Percentiles rank a stretch among this genome's conserved stretches.
Conservation (phyloP, 176 grass and related monocot genomes). For the Carex pumila region DNA sequence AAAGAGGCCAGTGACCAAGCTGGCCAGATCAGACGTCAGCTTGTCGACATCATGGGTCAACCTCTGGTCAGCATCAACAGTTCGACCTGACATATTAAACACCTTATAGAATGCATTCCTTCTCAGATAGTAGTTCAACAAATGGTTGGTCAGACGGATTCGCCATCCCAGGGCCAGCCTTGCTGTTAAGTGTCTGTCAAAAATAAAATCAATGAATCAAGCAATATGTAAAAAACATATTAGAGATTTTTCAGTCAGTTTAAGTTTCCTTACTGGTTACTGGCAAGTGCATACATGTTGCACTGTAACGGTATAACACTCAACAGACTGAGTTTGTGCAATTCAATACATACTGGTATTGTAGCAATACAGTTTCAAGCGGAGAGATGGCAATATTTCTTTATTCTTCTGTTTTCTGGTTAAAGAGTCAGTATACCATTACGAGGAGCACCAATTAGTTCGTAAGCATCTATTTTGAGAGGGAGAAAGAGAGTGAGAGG, state of each 20-base stretch:
- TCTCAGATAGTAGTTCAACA: slow-evolving; percentile 81
- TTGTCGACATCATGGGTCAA: slow-evolving; percentile 92
- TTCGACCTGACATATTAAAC: slow-evolving; percentile 76
- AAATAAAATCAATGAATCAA: slow-evolving; percentile 24
- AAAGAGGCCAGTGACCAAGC: slow-evolving; percentile 97
- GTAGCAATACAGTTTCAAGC: background rate
- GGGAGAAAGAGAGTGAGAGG: background rate
- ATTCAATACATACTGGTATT: background rate
- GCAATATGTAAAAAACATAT: slow-evolving; percentile 13
- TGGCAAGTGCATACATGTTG: background rate
- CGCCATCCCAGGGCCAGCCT: slow-evolving; percentile 96
- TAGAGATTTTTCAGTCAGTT: background rate
- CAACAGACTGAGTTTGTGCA: background rate
- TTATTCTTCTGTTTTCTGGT: background rate
- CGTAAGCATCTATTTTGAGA: background rate
- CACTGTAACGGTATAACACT: background rate
- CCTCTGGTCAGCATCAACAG: slow-evolving; percentile 94
- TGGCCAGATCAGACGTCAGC: slow-evolving; percentile 87
- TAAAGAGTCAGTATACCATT: background rate
- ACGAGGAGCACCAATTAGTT: background rate
- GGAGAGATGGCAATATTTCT: background rate
- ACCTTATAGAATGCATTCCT: slow-evolving; percentile 99
- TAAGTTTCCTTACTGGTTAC: background rate
- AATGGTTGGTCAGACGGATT: slow-evolving; percentile 86
- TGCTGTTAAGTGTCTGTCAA: slow-evolving; percentile 68